Evolutionary conservation across 768 basidiomycete genomes (phyloP).

Genomic region (Phylloporus sp.): DNA sequence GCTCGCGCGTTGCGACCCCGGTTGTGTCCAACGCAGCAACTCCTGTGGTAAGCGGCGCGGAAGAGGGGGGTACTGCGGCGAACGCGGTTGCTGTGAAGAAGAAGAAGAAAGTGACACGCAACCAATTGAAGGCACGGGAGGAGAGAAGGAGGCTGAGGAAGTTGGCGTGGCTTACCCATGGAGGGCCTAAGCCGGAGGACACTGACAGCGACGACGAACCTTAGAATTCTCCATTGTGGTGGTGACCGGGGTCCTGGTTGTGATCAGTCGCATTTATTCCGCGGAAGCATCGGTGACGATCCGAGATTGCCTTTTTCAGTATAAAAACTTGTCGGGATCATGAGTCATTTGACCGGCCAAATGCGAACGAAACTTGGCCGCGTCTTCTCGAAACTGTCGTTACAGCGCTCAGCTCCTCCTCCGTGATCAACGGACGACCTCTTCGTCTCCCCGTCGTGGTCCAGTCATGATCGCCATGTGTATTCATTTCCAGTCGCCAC

Average conservation of each 20-base stretch:
- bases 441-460: neutral
- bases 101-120: conserved; percentile 90
- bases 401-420: conserved; percentile 12
- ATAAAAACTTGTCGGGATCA: conserved; percentile 7
- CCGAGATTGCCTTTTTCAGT: conserved; percentile 27
- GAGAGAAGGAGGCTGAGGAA: conserved; percentile 79
- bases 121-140: conserved; percentile 84
- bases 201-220: conserved; percentile 58
- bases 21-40: conserved; percentile 66
- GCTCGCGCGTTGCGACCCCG: conserved; percentile 68
- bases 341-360: neutral
- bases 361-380: neutral
- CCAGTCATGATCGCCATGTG: conserved; percentile 20
- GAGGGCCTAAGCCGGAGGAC: conserved; percentile 80
- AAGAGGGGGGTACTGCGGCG: conserved; percentile 42
- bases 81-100: conserved; percentile 47
- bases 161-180: conserved; percentile 75
- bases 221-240: conserved; percentile 4
- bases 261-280: conserved; percentile 14
- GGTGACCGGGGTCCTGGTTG: conserved; percentile 25
- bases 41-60: conserved; percentile 73
- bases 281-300: conserved; percentile 29
- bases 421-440: conserved; percentile 17
- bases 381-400: conserved; percentile 15
- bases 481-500: conserved; percentile 13